Conservation (phyloP, 495 filamentous ascomycete genomes). For the Neurospora sp. region DNA sequence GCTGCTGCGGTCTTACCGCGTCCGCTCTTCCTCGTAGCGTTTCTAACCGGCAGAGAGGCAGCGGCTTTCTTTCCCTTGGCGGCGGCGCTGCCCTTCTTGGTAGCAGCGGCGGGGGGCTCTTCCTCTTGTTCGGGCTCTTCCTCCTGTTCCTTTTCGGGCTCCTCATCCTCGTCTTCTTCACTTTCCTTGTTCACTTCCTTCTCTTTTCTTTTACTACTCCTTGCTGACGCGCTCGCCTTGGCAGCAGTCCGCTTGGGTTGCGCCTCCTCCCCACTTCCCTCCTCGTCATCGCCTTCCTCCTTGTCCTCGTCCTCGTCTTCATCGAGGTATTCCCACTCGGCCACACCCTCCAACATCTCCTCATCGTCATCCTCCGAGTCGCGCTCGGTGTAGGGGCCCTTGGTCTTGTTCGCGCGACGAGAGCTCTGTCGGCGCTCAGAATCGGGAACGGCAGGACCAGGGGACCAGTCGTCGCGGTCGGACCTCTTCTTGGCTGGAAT, state of each 20-base stretch:
- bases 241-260: not conserved
- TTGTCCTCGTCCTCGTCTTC: conserved; percentile 4
- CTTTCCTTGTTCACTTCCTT: not conserved
- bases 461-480: conserved; percentile 15
- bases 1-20: not conserved
- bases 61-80: conserved; percentile 3
- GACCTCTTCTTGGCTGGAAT: conserved; percentile 23
- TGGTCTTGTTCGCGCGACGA: conserved; percentile 28
- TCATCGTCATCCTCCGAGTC: conserved; percentile 45
- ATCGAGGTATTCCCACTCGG: conserved; percentile 42
- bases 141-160: conserved; percentile 6
- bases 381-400: conserved; percentile 33
- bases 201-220: not conserved
- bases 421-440: conserved; percentile 42
- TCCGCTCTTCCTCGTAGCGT: not conserved
- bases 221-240: not conserved
- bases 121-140: conserved; percentile 8
- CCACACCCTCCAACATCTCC: conserved; percentile 47
- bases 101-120: not conserved
- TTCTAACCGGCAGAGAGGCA: conserved; percentile 1
- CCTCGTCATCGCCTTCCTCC: not conserved
- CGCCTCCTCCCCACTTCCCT: not conserved
- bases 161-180: conserved; percentile 4
- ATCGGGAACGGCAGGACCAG: conserved; percentile 18
- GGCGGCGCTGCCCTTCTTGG: not conserved